These are phyloP conservation scores for Pseudogymnoascus destructans DNA, from an alignment of 2,329 filamentous ascomycete species.

Conservation along the genomic window DNA sequence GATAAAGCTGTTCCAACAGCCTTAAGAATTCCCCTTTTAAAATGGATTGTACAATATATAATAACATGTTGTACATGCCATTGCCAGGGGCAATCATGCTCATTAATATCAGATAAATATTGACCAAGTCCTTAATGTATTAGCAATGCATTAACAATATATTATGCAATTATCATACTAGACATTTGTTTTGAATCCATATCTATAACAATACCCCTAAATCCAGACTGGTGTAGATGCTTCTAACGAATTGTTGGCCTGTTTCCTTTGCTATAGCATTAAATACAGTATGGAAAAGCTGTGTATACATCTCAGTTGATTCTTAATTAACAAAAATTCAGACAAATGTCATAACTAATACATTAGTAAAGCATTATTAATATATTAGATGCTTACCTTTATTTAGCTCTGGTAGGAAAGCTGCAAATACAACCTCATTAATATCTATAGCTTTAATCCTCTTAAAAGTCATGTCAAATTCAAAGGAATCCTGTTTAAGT, in stretches of 20 bases:
- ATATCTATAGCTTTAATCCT: background rate
- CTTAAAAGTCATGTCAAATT: no score
- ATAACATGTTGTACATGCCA: background rate
- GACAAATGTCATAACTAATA: background rate
- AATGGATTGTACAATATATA: background rate
- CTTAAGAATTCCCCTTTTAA: background rate
- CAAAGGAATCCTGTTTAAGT: background rate
- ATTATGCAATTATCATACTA: background rate
- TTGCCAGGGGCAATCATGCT: background rate
- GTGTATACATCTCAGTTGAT: background rate
- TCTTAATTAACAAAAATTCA: background rate
- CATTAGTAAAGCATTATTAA: background rate
- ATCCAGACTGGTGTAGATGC: background rate
- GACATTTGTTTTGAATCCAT: background rate
- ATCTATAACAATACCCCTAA: background rate
- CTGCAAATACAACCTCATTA: background rate
- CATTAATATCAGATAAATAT: background rate
- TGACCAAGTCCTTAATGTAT: background rate
- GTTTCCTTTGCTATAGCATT: background rate
- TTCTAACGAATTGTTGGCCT: background rate
- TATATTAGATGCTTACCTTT: background rate
- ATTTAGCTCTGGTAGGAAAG: background rate
- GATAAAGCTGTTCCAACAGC: background rate
- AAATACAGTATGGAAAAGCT: background rate
- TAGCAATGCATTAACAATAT: background rate